phyloP scores from a whole-genome alignment of 2,329 filamentous ascomycete species.

The Sarocladiaceae sp. region DNA sequence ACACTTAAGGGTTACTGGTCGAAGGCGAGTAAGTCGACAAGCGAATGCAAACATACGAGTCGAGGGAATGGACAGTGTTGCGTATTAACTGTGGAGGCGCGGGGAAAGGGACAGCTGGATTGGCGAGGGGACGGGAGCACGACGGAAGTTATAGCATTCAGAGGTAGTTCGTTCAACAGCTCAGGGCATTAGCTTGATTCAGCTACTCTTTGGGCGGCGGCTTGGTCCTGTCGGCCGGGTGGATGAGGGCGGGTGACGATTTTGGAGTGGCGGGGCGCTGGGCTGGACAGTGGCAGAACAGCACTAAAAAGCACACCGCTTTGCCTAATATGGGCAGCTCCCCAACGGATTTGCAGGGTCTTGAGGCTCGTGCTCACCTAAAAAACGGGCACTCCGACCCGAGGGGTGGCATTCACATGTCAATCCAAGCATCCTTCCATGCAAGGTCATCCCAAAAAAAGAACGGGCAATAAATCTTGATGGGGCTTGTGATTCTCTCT shows the following conservation, averaged over 20 bases:
- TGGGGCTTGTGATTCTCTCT: not conserved
- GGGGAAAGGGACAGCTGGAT: not conserved
- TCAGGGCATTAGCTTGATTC: not conserved
- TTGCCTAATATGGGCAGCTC: not conserved
- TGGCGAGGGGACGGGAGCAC: not conserved
- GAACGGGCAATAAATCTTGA: too few relatives aligned
- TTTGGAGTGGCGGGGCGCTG: conserved; percentile 6
- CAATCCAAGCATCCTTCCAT: not conserved
- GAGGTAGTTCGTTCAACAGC: not conserved
- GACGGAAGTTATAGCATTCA: not conserved
- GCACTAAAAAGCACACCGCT: not conserved
- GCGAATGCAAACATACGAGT: conserved; percentile 6
- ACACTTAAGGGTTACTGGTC: not conserved
- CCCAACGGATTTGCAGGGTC: conserved; percentile 9
- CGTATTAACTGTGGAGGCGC: not conserved
- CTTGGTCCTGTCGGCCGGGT: not conserved
- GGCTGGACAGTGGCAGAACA: not conserved
- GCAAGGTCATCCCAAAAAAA: not conserved
- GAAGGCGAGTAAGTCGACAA: not conserved
- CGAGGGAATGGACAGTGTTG: not conserved
- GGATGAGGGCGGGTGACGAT: not conserved
- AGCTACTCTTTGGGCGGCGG: not conserved
- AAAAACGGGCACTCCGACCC: conserved; percentile 3
- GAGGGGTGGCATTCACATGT: conserved; percentile 7
- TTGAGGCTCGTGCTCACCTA: not conserved